Conservation (phyloP, 2,329 filamentous ascomycete genomes). For the Penicillium olsonii region DNA sequence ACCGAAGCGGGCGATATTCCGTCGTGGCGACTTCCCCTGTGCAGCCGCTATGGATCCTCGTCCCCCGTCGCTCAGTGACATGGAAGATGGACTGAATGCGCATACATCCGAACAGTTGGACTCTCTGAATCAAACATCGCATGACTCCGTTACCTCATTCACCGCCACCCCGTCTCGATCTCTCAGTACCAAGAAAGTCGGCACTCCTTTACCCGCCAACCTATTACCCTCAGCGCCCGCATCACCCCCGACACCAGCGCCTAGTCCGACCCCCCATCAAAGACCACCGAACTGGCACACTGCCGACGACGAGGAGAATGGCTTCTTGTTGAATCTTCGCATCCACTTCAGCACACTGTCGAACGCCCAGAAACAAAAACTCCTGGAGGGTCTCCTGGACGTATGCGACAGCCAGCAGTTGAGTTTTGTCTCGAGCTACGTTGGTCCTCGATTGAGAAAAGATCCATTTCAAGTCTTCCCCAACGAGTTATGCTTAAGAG, state of each 20-base stretch:
- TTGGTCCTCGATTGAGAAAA: constrained; percentile 90
- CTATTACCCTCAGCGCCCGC: constrained; percentile 66
- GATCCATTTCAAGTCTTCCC: constrained; percentile 92
- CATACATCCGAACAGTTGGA: constrained; percentile 22
- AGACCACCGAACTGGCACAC: constrained; percentile 54
- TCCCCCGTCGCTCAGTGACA: constrained; percentile 19
- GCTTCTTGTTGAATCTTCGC: constrained; percentile 76
- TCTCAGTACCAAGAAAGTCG: constrained; percentile 39
- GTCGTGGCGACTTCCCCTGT: constrained; percentile 6
- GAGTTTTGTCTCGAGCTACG: constrained; percentile 94
- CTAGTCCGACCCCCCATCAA: constrained; percentile 65
- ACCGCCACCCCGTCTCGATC: constrained; percentile 21
- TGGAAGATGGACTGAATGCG: constrained; percentile 19
- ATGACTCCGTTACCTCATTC: constrained; percentile 20
- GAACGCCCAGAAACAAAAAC: constrained; percentile 72
- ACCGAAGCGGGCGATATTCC: constrained; percentile 2
- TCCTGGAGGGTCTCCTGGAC: constrained; percentile 85
- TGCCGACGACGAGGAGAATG: constrained; percentile 69
- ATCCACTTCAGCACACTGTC: constrained; percentile 78
- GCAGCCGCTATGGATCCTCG: constrained; percentile 23
- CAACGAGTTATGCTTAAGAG: constrained; percentile 86
- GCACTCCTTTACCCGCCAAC: constrained; percentile 57
- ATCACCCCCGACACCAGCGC: constrained; percentile 67
- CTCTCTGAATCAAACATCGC: constrained; percentile 38
- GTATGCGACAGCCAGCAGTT: constrained; percentile 93